Conservation (phyloP, 2,329 filamentous ascomycete genomes). For the Phialophora chinensis region DNA sequence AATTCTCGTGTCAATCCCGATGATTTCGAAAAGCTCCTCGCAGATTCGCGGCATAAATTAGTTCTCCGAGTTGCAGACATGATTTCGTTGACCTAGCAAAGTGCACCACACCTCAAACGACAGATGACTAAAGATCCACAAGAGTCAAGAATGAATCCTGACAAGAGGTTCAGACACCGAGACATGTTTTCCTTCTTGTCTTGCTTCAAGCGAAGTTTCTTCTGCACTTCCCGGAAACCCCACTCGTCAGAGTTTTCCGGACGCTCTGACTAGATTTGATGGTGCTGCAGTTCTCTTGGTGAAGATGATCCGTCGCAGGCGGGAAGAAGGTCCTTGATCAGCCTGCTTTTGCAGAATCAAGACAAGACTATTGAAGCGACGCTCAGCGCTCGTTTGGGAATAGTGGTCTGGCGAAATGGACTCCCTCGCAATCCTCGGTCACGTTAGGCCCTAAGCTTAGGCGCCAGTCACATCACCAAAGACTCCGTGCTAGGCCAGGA, state of each 20-base stretch:
- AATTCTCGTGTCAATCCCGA: neutral
- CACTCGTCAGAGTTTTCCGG: constrained; percentile 12
- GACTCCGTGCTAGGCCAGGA: constrained; percentile 6
- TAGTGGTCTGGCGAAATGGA: neutral
- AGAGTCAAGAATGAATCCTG: neutral
- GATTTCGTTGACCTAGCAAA: neutral
- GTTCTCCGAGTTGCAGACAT: neutral
- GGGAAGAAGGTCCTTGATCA: constrained; percentile 4
- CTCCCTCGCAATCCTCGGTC: neutral
- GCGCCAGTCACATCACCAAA: neutral
- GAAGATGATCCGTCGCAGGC: neutral
- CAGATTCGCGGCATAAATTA: neutral
- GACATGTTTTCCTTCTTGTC: constrained; percentile 13
- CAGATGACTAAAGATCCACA: constrained; percentile 1
- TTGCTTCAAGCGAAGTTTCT: constrained; percentile 19
- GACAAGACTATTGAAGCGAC: constrained; percentile 1
- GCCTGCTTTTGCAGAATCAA: constrained; percentile 10
- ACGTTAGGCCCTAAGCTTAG: neutral
- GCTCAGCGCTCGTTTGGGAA: neutral
- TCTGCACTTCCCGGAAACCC: constrained; percentile 1
- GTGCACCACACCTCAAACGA: neutral
- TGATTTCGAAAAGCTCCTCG: neutral
- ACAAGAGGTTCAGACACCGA: constrained; percentile 5
- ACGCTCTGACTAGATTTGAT: neutral
- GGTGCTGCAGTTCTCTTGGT: neutral